Percentiles rank a stretch among this genome's conserved stretches.
Conservation (phyloP, 805 yeast genomes). For the Citeromyces matritensis region DNA sequence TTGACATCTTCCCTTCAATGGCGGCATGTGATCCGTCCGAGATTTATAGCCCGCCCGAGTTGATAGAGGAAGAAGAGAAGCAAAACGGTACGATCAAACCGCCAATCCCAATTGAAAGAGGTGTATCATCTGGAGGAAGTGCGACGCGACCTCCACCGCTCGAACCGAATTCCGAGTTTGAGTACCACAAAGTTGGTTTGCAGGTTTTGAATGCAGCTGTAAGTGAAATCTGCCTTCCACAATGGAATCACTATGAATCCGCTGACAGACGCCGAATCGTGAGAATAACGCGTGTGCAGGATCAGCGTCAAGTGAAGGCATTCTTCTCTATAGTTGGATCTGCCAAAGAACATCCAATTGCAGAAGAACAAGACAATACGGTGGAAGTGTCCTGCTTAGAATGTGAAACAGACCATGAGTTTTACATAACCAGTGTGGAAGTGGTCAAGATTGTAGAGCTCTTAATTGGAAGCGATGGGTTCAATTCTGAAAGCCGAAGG, state of each 20-base stretch:
- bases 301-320: slow-evolving; percentile 27
- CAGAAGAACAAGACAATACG: slow-evolving; percentile 25
- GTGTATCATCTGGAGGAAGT: slow-evolving; percentile 43
- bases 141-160: slow-evolving; percentile 33
- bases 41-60: too few species aligned
- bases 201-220: slow-evolving; percentile 27
- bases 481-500: slow-evolving; percentile 32
- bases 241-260: slow-evolving; percentile 30
- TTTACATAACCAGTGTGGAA: slow-evolving; percentile 52
- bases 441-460: slow-evolving; percentile 52
- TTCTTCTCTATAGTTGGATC: slow-evolving; percentile 35
- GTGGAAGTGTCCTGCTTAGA: slow-evolving; percentile 48
- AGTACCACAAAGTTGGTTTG: slow-evolving; percentile 32
- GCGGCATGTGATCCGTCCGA: too few species aligned
- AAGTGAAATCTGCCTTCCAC: slow-evolving; percentile 31
- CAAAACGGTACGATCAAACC: too few species aligned
- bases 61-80: too few species aligned
- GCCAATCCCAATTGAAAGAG: slow-evolving; percentile 32
- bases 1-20: too few species aligned
- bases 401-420: slow-evolving; percentile 17
- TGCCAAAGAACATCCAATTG: slow-evolving; percentile 28
- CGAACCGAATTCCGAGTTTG: slow-evolving; percentile 7
- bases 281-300: slow-evolving; percentile 38
- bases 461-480: slow-evolving; percentile 30
- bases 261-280: slow-evolving; percentile 40